phyloP scores from a whole-genome alignment of 495 filamentous ascomycete genomes.

The Neurospora sublineolata region DNA sequence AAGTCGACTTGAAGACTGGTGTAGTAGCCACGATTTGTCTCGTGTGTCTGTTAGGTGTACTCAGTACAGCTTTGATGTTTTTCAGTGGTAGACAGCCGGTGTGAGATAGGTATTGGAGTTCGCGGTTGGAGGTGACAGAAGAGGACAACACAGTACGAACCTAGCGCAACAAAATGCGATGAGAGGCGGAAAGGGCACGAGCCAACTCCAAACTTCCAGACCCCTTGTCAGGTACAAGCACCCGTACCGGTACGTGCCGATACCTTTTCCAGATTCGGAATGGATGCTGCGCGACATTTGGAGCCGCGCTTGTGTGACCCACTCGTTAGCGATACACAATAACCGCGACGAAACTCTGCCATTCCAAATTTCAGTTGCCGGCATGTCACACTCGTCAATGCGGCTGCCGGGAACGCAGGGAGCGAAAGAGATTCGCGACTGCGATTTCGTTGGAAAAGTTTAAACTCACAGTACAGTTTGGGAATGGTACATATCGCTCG shows the following conservation, averaged over 20 bases:
- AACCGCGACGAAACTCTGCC: conserved; percentile 6
- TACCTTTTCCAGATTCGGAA: not conserved
- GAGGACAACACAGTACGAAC: not conserved
- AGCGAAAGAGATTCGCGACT: not conserved
- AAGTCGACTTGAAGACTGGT: not conserved
- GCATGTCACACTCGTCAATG: not conserved
- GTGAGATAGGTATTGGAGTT: not conserved
- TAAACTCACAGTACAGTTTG: not conserved
- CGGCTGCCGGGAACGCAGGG: not conserved
- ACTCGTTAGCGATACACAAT: conserved; percentile 6
- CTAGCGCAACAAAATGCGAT: not conserved
- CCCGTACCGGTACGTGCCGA: not conserved
- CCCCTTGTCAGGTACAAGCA: not conserved
- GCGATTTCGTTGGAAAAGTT: not conserved
- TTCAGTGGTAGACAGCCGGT: not conserved
- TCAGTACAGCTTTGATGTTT: too few relatives aligned
- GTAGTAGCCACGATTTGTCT: too few relatives aligned
- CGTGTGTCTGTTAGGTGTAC: too few relatives aligned
- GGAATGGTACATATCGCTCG: not conserved
- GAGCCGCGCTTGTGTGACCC: conserved; percentile 4
- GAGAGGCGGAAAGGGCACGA: not conserved
- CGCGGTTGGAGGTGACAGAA: not conserved
- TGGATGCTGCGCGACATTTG: conserved; percentile 8
- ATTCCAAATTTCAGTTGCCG: not conserved
- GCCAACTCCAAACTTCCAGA: not conserved